Percentiles rank a stretch among this genome's conserved stretches.
These are phyloP conservation scores for Skeletonema menzelii DNA, from an alignment of 108 stramenopile genomes.

Conservation along the genomic window DNA sequence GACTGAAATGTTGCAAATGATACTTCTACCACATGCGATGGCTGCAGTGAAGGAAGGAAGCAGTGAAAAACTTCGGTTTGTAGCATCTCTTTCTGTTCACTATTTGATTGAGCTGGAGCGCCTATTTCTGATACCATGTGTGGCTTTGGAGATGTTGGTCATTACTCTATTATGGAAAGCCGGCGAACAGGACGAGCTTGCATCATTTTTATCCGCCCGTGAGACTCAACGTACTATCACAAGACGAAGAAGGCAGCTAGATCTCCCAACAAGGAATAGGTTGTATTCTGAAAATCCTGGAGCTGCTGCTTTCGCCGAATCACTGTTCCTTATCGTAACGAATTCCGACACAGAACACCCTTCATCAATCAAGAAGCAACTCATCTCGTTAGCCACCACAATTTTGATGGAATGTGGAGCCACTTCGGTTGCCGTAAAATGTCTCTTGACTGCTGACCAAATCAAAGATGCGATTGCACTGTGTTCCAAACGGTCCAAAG, in stretches of 20 bases:
- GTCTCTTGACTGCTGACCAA: constrained; percentile 18
- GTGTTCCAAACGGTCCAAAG: constrained; percentile 12
- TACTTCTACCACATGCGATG: constrained; percentile 33
- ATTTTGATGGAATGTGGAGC: constrained; percentile 25
- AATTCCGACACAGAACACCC: background rate
- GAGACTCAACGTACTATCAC: constrained; percentile 26
- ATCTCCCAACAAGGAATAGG: constrained; percentile 10
- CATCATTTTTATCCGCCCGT: constrained; percentile 18
- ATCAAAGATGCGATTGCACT: constrained; percentile 24
- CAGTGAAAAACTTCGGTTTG: constrained; percentile 11
- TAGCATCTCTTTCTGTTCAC: constrained; percentile 15
- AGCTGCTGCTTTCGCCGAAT: constrained; percentile 16
- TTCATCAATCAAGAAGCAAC: constrained; percentile 4
- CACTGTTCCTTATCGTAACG: constrained; percentile 17
- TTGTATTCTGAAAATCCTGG: constrained; percentile 29
- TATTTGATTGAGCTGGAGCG: constrained; percentile 36
- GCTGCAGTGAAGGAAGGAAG: constrained; percentile 11
- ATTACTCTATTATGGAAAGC: constrained; percentile 25
- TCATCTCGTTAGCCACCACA: constrained; percentile 29
- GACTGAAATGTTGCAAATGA: constrained; percentile 23
- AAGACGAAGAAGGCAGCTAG: constrained; percentile 25
- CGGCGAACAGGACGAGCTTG: constrained; percentile 4
- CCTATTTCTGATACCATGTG: constrained; percentile 11
- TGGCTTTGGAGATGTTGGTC: constrained; percentile 30
- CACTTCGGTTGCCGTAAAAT: constrained; percentile 16